These are phyloP conservation scores for Fusarium citri DNA, from an alignment of 2,329 filamentous ascomycete species.

Conservation along the genomic window DNA sequence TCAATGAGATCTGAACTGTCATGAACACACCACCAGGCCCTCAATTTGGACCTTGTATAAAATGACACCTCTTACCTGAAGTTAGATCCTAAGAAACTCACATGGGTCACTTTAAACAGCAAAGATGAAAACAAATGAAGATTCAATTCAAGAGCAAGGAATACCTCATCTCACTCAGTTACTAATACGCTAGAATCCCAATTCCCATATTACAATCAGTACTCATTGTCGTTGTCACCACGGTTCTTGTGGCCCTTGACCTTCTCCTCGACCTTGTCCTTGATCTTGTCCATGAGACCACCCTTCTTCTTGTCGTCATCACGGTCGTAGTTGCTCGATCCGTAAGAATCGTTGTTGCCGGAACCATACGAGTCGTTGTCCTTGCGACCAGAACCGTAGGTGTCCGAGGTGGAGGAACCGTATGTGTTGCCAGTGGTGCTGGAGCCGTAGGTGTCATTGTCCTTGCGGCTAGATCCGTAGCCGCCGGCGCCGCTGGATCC, in stretches of 20 bases:
- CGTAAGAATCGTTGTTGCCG: slow-evolving; percentile 13
- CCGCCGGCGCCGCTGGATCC: slow-evolving; percentile 5
- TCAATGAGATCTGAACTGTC: neutral
- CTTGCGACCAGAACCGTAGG: neutral
- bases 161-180: slow-evolving; percentile 10
- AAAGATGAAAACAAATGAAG: neutral
- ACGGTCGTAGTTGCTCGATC: slow-evolving; percentile 2
- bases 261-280: slow-evolving; percentile 67
- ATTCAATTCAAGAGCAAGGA: slow-evolving; percentile 12
- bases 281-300: slow-evolving; percentile 65
- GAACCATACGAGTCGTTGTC: slow-evolving; percentile 14
- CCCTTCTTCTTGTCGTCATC: slow-evolving; percentile 47
- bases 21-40: too few species aligned
- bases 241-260: slow-evolving; percentile 57
- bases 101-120: neutral
- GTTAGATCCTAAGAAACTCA: too few species aligned
- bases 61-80: too few species aligned
- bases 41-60: too few species aligned
- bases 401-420: slow-evolving; percentile 2
- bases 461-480: slow-evolving; percentile 15
- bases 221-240: slow-evolving; percentile 40
- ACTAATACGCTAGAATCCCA: slow-evolving; percentile 14
- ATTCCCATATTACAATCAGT: slow-evolving; percentile 20
- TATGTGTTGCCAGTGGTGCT: slow-evolving; percentile 6
- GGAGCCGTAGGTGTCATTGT: slow-evolving; percentile 1